Base-by-base conservation (phyloP, 1,284 basidiomycete genomes). In the Irpex rosettiformis region DNA sequence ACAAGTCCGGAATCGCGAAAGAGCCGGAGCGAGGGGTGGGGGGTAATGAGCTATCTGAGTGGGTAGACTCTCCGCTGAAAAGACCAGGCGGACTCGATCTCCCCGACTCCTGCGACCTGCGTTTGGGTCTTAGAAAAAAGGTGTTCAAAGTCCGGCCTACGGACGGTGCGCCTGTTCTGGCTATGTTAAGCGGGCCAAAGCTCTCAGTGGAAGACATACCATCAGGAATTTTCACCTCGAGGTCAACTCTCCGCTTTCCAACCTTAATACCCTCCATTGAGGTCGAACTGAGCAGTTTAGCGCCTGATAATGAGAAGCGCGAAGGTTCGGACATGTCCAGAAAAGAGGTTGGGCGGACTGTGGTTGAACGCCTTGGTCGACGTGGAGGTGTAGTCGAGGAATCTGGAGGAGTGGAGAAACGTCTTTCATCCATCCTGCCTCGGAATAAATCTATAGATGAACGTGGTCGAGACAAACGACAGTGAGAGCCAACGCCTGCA, bases 1-100 rank as follows among this genome's bases (percentile, higher is more conserved):
- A 27, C 8, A 22, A 27, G 25, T 51, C 48, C 22, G 21, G 10
- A 10, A 24, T 10, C 8, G 27, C 48, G 27, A 8, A 16, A 25
- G 27, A 8, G 10, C 48, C 24, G 18, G 24, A 25, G 24, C 48
- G 48, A 7, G 57, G 57, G 3, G 57, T 58, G 21, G 33, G 25
- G 24, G 57, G 57, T 13, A 42, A 30, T 27, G 51, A 53, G 18
- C 48, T 51, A 22, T 58, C 57, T 3, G 57, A 53, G 40, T 54
- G 37, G 21, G 25, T 29, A 11, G 57, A 58, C 16, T 58, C 57
- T 21, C 52, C 57, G 25, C 22, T 27, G 22, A 16, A 51, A 51
- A 51, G 48, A 24, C 24, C 48, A 51, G 25, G 43, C 13, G 43
- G 48, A n/a, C 48, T 51, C 16, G 48, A 16, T 28, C 22, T 21